These are phyloP conservation scores for Phytophthora cryptogea DNA, from an alignment of 352 stramenopile genomes.

Conservation along the genomic window DNA sequence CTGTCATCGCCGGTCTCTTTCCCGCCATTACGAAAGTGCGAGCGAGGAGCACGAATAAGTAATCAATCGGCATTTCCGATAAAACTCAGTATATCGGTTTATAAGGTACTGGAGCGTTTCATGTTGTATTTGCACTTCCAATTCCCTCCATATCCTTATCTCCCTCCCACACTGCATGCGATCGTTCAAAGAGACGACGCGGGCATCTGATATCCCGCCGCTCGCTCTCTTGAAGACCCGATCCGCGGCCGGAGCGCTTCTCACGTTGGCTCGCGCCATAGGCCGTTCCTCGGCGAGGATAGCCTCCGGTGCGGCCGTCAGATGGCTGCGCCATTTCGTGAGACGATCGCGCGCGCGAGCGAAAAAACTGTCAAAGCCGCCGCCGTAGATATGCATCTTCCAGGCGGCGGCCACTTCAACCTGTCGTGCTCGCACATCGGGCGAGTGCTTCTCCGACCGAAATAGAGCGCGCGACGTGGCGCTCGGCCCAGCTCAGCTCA, in stretches of 20 bases:
- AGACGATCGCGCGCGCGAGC: conserved; percentile 3
- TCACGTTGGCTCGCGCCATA: not conserved
- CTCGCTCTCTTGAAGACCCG: conserved; percentile 1
- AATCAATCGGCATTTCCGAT: not conserved
- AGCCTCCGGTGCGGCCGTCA: conserved; percentile 3
- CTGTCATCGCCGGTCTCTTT: conserved; percentile 23
- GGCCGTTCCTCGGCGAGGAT: not conserved
- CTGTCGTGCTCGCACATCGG: conserved; percentile 13
- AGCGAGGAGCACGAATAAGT: not conserved
- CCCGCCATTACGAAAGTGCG: not conserved
- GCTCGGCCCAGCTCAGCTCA: conserved; percentile 13
- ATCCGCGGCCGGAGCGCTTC: not conserved
- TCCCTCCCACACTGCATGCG: not conserved
- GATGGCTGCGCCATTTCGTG: conserved; percentile 21
- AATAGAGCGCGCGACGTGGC: conserved; percentile 25
- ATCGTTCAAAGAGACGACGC: conserved; percentile 12
- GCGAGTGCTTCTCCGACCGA: conserved; percentile 15
- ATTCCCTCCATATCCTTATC: not conserved
- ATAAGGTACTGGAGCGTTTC: not conserved
- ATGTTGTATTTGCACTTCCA: no score
- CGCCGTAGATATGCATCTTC: conserved; percentile 8
- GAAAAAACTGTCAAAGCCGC: conserved; percentile 10
- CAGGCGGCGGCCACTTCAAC: conserved; percentile 11
- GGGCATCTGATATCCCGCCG: conserved; percentile 3
- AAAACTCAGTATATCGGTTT: not conserved